Evolutionary conservation across 495 filamentous ascomycete species (phyloP).

Genomic region (Tuber indicum): DNA sequence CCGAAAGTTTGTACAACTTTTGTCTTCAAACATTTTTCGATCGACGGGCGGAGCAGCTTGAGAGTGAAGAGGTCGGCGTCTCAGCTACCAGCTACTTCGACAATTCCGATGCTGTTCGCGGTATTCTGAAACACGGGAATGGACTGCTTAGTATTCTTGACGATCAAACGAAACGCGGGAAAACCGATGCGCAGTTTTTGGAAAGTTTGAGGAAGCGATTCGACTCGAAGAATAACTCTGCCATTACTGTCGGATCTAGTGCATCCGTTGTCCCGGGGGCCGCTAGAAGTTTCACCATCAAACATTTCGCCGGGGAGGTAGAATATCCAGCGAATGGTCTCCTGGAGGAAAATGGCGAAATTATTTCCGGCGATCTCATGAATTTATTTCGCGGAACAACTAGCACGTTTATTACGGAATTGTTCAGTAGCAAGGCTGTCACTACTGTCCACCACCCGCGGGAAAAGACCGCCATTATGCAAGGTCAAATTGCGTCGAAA

Average conservation of each 20-base stretch:
- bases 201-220: constrained; percentile 88
- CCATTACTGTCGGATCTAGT: constrained; percentile 66
- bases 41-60: constrained; percentile 78
- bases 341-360: constrained; percentile 89
- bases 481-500: constrained; percentile 91
- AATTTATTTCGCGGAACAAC: constrained; percentile 83
- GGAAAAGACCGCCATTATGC: constrained; percentile 85
- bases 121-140: constrained; percentile 82
- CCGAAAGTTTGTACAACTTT: constrained; percentile 84
- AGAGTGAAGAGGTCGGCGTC: constrained; percentile 84
- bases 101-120: constrained; percentile 87
- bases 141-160: constrained; percentile 89
- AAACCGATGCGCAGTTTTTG: constrained; percentile 79
- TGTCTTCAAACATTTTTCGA: constrained; percentile 95
- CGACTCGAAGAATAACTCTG: constrained; percentile 77
- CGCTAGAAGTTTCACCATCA: constrained; percentile 70
- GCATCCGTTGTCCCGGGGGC: constrained; percentile 64
- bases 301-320: constrained; percentile 94
- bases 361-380: constrained; percentile 92
- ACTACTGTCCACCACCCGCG: constrained; percentile 84
- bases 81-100: constrained; percentile 93
- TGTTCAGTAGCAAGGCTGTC: constrained; percentile 89
- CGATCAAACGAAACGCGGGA: constrained; percentile 83
- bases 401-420: constrained; percentile 76
- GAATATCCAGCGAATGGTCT: constrained; percentile 82